A percentile compares a stretch with the other conserved stretches of the same genome.
Conservation (phyloP, 768 basidiomycete genomes). For the Mycena crocata region DNA sequence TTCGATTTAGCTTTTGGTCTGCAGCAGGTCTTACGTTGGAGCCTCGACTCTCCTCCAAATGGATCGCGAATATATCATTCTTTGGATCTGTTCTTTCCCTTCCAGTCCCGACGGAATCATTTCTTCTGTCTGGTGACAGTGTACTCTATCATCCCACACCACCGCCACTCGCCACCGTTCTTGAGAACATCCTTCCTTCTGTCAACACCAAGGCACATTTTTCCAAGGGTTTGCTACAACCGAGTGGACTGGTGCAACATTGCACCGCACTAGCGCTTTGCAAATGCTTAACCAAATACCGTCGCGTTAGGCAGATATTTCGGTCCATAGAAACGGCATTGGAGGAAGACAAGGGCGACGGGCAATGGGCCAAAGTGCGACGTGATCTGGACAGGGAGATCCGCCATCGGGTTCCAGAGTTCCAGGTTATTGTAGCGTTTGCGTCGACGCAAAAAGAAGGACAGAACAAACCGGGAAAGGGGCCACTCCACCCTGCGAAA, state of each 20-base stretch:
- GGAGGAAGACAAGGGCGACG: constrained; percentile 70
- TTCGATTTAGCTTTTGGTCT: constrained; percentile 73
- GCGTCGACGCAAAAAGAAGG: constrained; percentile 64
- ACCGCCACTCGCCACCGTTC: constrained; percentile 74
- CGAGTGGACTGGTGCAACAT: constrained; percentile 84
- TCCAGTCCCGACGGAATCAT: constrained; percentile 73
- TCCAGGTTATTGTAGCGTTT: constrained; percentile 87
- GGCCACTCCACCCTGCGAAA: constrained; percentile 47
- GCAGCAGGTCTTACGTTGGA: constrained; percentile 79
- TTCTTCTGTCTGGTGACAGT: constrained; percentile 63
- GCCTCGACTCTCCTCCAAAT: constrained; percentile 88
- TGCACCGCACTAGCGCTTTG: constrained; percentile 83
- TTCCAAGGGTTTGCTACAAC: constrained; percentile 83
- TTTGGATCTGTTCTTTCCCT: constrained; percentile 83
- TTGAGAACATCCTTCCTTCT: constrained; percentile 84
- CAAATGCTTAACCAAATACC: constrained; percentile 81
- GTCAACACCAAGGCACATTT: constrained; percentile 77
- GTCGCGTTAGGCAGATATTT: constrained; percentile 62
- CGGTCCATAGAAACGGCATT: constrained; percentile 61
- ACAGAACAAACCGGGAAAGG: constrained; percentile 33
- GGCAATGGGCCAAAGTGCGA: constrained; percentile 78
- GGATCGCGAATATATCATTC: constrained; percentile 91
- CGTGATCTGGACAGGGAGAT: constrained; percentile 82
- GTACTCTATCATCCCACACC: constrained; percentile 75
- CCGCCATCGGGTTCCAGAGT: constrained; percentile 83